phyloP scores from a whole-genome alignment of 192 early-diverging fungal genomes.

The Spizellomyces sp. region DNA sequence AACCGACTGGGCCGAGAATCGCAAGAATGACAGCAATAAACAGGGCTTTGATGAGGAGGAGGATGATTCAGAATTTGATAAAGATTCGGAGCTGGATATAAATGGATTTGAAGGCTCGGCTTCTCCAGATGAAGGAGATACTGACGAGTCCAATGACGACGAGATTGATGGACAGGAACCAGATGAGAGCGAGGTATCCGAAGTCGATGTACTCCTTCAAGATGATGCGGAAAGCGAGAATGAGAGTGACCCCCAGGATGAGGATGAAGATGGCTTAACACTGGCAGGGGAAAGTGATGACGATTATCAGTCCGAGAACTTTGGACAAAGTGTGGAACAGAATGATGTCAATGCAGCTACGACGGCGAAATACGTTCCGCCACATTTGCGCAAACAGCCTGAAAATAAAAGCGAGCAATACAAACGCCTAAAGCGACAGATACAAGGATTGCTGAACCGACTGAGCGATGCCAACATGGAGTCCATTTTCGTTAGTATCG shows the following conservation, averaged over 20 bases:
- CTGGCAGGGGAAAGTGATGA: no score
- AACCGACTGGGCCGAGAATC: no score
- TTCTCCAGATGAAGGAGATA: background rate
- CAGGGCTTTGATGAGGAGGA: background rate
- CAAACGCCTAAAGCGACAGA: slow-evolving; percentile 70
- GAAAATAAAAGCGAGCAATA: slow-evolving; percentile 67
- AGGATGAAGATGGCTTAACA: slow-evolving; percentile 21
- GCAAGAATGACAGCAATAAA: slow-evolving; percentile 1
- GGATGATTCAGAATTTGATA: slow-evolving; percentile 37
- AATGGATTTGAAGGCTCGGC: background rate
- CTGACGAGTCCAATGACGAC: slow-evolving; percentile 2
- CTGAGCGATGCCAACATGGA: slow-evolving; percentile 93
- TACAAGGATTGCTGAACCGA: slow-evolving; percentile 88
- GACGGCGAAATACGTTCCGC: slow-evolving; percentile 82
- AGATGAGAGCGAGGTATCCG: slow-evolving; percentile 23
- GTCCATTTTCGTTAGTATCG: slow-evolving; percentile 77
- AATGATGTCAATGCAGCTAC: background rate
- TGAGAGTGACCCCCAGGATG: slow-evolving; percentile 23
- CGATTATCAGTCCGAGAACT: no score
- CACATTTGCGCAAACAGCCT: slow-evolving; percentile 68
- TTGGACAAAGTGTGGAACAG: no score
- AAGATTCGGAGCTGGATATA: slow-evolving; percentile 6
- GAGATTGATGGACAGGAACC: no score
- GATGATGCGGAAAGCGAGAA: slow-evolving; percentile 16
- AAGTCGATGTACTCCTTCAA: slow-evolving; percentile 12